phyloP scores from a whole-genome alignment of 2,329 filamentous ascomycete species.

The Acrocalymma vagum region DNA sequence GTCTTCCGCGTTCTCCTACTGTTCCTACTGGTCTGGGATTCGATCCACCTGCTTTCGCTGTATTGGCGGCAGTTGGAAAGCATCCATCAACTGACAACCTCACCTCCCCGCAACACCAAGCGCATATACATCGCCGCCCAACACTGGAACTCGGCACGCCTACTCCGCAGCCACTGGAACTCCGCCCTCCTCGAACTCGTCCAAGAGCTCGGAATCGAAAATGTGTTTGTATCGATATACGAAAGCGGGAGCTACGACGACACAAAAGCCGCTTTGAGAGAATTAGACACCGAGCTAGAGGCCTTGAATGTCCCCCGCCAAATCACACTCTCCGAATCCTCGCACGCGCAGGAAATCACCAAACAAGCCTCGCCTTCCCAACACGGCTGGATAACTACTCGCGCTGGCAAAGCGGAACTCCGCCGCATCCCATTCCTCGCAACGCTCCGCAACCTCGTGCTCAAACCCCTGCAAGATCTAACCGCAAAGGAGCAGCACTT shows the following conservation, averaged over 20 bases:
- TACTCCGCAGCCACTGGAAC: conserved; percentile 71
- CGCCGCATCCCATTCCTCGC: conserved; percentile 75
- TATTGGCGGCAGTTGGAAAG: conserved; percentile 24
- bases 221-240: conserved; percentile 73
- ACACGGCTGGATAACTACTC: conserved; percentile 71
- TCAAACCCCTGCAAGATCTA: conserved; percentile 66
- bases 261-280: conserved; percentile 68
- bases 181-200: conserved; percentile 66
- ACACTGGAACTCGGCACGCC: conserved; percentile 71
- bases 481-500: conserved; percentile 59
- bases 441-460: conserved; percentile 68
- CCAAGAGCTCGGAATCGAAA: conserved; percentile 65
- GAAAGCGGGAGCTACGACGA: conserved; percentile 76
- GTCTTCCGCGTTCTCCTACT: conserved; percentile 26
- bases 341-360: conserved; percentile 51
- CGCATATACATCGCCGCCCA: conserved; percentile 73
- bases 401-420: conserved; percentile 57
- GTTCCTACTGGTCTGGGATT: conserved; percentile 29
- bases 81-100: conserved; percentile 9
- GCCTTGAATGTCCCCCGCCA: conserved; percentile 61
- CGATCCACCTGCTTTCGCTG: conserved; percentile 26
- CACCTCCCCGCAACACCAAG: conserved; percentile 28
- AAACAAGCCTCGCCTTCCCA: conserved; percentile 21
- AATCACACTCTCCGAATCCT: conserved; percentile 66
- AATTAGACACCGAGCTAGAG: conserved; percentile 65